phyloP scores from a whole-genome alignment of 1,284 basidiomycete species.

The Marasmius tenuissimus region DNA sequence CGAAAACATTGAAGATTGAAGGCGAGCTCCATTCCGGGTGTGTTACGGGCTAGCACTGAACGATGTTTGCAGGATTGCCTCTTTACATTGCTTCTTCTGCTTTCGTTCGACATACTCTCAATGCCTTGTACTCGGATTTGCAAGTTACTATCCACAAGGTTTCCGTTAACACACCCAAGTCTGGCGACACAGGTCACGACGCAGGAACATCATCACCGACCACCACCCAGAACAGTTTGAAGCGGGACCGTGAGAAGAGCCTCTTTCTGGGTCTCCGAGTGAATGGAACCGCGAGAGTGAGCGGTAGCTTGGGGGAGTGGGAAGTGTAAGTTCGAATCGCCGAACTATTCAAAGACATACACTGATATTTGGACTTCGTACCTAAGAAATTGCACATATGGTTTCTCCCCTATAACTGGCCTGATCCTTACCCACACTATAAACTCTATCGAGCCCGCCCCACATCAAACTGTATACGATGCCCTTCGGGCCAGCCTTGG shows the following conservation, averaged over 20 bases:
- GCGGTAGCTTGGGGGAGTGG: conserved; percentile 21
- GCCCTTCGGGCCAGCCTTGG: conserved; percentile 51
- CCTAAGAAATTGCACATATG: conserved; percentile 69
- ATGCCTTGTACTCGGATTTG: conserved; percentile 69
- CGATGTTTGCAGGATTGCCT: conserved; percentile 49
- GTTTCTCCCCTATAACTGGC: conserved; percentile 65
- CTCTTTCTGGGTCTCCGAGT: conserved; percentile 12
- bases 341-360: background rate
- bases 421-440: conserved; percentile 63
- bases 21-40: conserved; percentile 38
- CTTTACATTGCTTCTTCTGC: conserved; percentile 70
- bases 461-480: conserved; percentile 69
- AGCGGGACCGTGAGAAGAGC: conserved; percentile 9
- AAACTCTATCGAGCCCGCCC: conserved; percentile 72
- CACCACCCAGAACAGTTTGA: background rate
- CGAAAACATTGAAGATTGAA: conserved; percentile 65
- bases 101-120: conserved; percentile 70
- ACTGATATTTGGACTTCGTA: background rate
- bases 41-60: background rate
- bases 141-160: conserved; percentile 54
- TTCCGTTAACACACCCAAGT: conserved; percentile 33
- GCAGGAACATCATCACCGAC: background rate
- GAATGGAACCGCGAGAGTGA: conserved; percentile 10
- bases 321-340: conserved; percentile 8
- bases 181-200: conserved; percentile 7